A percentile compares a stretch with the other conserved stretches of the same genome.
phyloP scores from a whole-genome alignment of 257 asterid genomes.

The Osmanthus fragrans region DNA sequence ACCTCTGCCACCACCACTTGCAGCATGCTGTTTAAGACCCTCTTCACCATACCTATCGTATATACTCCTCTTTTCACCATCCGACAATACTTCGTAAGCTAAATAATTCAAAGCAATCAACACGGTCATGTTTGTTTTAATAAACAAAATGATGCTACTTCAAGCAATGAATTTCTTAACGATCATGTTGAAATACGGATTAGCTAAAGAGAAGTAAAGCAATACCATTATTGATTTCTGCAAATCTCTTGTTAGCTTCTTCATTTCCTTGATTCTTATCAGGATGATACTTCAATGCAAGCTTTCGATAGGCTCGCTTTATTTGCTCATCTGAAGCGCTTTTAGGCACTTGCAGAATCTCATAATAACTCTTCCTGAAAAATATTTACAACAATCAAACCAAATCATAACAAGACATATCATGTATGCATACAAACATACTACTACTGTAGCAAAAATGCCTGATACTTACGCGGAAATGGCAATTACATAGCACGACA shows the following conservation, averaged over 20 bases:
- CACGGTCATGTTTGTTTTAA: constrained; percentile 21
- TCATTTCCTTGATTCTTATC: constrained; percentile 91
- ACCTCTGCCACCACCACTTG: constrained; percentile 79
- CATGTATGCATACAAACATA: neutral
- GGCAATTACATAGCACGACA: constrained; percentile 52
- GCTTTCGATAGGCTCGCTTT: constrained; percentile 88
- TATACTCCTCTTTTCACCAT: constrained; percentile 77
- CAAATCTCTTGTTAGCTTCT: constrained; percentile 89
- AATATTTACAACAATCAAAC: constrained; percentile 1
- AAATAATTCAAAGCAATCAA: constrained; percentile 27
- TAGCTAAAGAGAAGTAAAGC: neutral
- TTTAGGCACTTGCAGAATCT: constrained; percentile 70
- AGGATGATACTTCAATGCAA: constrained; percentile 92
- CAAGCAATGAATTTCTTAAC: neutral
- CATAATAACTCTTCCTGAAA: constrained; percentile 84
- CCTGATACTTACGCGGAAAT: constrained; percentile 72
- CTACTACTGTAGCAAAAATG: neutral
- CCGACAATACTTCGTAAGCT: constrained; percentile 93
- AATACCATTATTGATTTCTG: constrained; percentile 87
- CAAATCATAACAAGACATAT: neutral
- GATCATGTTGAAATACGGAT: neutral
- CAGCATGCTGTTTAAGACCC: constrained; percentile 91
- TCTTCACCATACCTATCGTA: constrained; percentile 89
- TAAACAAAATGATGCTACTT: constrained; percentile 4
- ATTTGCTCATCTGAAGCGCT: constrained; percentile 92